phyloP scores from a whole-genome alignment of 1,284 basidiomycete species.

The Somion occarium region DNA sequence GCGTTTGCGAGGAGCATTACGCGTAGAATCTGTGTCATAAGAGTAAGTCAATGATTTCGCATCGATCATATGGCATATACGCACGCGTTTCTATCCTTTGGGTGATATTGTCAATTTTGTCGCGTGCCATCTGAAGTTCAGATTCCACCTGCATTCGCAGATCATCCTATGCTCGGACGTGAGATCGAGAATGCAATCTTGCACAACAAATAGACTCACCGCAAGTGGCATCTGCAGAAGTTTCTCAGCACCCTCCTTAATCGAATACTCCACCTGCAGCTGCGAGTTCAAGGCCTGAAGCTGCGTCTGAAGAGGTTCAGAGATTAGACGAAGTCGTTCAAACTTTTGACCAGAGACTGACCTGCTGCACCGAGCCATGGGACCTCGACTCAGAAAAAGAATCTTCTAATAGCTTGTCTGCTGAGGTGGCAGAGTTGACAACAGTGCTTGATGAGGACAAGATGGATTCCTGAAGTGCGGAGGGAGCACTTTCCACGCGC shows the following conservation, averaged over 20 bases:
- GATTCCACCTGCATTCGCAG: constrained; percentile 71
- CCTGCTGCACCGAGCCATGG: neutral
- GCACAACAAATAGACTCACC: constrained; percentile 33
- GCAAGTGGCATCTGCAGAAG: constrained; percentile 64
- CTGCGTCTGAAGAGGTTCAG: constrained; percentile 35
- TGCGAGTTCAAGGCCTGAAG: constrained; percentile 61
- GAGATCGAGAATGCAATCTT: constrained; percentile 11
- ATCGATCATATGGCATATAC: constrained; percentile 15
- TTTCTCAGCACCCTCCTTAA: constrained; percentile 84
- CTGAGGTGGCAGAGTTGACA: neutral
- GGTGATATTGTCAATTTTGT: constrained; percentile 64
- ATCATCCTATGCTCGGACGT: constrained; percentile 38
- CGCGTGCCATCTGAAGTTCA: constrained; percentile 69
- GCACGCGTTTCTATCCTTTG: constrained; percentile 60
- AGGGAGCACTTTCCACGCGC: neutral
- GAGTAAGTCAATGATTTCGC: constrained; percentile 4
- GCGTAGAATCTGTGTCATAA: constrained; percentile 30
- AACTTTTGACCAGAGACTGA: too few relatives aligned
- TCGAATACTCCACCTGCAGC: constrained; percentile 68
- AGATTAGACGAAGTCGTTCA: too few relatives aligned
- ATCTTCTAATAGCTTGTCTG: neutral
- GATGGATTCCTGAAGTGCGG: neutral
- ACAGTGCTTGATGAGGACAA: neutral
- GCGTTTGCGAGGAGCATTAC: constrained; percentile 33
- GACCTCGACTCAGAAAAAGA: neutral